A percentile compares a stretch with the other conserved stretches of the same genome.
These are phyloP conservation scores for Nothophytophthora sp. DNA, from an alignment of 352 stramenopile species.

Conservation along the genomic window DNA sequence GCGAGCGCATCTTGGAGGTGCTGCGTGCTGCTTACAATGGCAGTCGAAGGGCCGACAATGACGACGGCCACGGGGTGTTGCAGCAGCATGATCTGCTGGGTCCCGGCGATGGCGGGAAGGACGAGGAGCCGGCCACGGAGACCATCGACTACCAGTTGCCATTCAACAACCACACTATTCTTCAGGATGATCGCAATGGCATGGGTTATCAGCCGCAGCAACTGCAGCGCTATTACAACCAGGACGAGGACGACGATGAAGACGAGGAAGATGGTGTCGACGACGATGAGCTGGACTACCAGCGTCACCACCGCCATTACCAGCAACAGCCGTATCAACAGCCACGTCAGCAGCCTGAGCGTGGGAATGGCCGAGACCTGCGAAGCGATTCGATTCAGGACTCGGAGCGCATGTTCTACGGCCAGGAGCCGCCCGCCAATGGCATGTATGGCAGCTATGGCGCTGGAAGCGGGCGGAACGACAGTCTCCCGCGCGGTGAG, in stretches of 20 bases:
- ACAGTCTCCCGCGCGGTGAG: slow-evolving; percentile 26
- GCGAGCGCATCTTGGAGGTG: slow-evolving; percentile 73
- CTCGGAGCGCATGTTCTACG: slow-evolving; percentile 20
- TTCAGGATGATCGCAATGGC: slow-evolving; percentile 29
- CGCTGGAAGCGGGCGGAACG: slow-evolving; percentile 9
- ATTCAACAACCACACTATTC: slow-evolving; percentile 40
- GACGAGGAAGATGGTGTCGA: slow-evolving; percentile 32
- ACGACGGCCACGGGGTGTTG: slow-evolving; percentile 12
- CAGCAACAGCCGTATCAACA: slow-evolving; percentile 29
- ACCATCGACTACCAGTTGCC: slow-evolving; percentile 41
- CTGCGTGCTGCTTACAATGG: slow-evolving; percentile 53
- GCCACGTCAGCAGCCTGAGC: slow-evolving; percentile 3
- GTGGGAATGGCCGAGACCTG: slow-evolving; percentile 15
- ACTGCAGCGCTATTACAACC: slow-evolving; percentile 36
- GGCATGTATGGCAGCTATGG: slow-evolving; percentile 27
- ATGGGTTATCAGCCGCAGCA: slow-evolving; percentile 38
- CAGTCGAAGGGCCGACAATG: slow-evolving; percentile 30
- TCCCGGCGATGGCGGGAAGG: slow-evolving; percentile 20
- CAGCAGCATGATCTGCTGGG: slow-evolving; percentile 24
- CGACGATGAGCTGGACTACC: slow-evolving; percentile 37
- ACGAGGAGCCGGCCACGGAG: slow-evolving; percentile 35
- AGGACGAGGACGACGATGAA: slow-evolving; percentile 36
- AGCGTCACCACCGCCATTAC: slow-evolving; percentile 36
- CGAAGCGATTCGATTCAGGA: slow-evolving; percentile 32
- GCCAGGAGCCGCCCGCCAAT: slow-evolving; percentile 13